Evolutionary conservation across 1,284 basidiomycete species (phyloP).

Genomic region (Cerrena zonata): DNA sequence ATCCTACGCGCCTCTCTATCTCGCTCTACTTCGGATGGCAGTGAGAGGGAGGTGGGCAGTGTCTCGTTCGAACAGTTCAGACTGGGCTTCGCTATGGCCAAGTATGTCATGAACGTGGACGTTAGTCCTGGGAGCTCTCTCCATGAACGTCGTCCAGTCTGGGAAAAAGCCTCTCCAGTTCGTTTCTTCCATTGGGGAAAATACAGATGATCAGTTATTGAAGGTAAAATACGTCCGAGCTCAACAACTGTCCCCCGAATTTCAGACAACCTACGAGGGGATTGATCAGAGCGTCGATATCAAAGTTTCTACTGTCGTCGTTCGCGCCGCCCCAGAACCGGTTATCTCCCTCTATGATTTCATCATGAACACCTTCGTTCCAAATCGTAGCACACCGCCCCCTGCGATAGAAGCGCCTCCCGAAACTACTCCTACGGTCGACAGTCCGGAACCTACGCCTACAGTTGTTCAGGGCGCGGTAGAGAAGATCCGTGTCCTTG

Average conservation of each 20-base stretch:
- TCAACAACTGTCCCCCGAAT: conserved; percentile 85
- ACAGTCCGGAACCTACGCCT: conserved; percentile 8
- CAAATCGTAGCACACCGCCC: conserved; percentile 32
- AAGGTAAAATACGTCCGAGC: conserved; percentile 80
- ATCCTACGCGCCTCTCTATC: conserved; percentile 80
- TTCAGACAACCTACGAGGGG: conserved; percentile 75
- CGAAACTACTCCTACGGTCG: conserved; percentile 11
- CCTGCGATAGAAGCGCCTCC: conserved; percentile 10
- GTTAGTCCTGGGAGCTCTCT: conserved; percentile 73
- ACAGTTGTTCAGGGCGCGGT: conserved; percentile 8
- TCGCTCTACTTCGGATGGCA: conserved; percentile 55
- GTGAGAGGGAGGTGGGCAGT: conserved; percentile 74
- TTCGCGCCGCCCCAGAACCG: conserved; percentile 87
- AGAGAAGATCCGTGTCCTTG: conserved; percentile 76
- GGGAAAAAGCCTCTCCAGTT: conserved; percentile 59
- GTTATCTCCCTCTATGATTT: conserved; percentile 93
- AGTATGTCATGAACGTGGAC: conserved; percentile 86
- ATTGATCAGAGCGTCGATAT: conserved; percentile 88
- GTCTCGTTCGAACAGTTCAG: conserved; percentile 79
- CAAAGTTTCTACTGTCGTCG: conserved; percentile 87
- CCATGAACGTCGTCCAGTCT: conserved; percentile 67
- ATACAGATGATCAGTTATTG: conserved; percentile 66
- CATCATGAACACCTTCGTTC: conserved; percentile 94
- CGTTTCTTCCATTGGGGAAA: conserved; percentile 64
- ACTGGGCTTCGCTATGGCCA: conserved; percentile 68